Base-by-base conservation (phyloP, 805 yeast species). In the Zygosaccharomyces rouxii region DNA sequence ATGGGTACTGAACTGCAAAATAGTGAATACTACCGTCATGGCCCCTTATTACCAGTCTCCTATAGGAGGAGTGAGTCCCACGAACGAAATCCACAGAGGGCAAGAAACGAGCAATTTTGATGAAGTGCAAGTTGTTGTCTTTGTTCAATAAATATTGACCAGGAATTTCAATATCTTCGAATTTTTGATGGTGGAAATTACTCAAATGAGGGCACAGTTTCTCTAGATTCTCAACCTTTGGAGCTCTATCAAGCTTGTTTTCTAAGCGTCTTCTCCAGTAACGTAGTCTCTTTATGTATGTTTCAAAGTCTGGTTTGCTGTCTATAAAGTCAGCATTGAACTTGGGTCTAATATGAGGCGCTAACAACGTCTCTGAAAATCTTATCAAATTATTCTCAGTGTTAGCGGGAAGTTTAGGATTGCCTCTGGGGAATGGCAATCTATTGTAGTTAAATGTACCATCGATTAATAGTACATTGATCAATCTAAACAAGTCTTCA, bases 111-210 rank as follows among this genome's bases (percentile, higher is more conserved):
- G 89, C 97, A 59, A 94, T 87, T 74, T 94, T 94, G 43, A 89
- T 78, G 65, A 94, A 95, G 66, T 92, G 96, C n/a, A 79, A 68
- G 63, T 88, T 92, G 66, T 78, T 89, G 59, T 92, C 98, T 64
- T 84, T 86, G 65, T 88, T 86, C 71, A 89, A 73, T 62, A 90
- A 71, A 62, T 94, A 94, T 64, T 94, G 99, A 1, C 99, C 99
- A 0, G 99, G 99, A 50, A 94, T 83, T 66, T 94, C 99, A 50
- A 94, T 88, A 43, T 94, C 99, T 66, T 94, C 99, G 63, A 94
- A 94, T 69, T 89, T 92, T 66, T 94, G 98, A 66, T 94, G 96
- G 69, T 94, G 99, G 80, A 95, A 94, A 64, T 90, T 97, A 64
- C 95, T 85, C 66, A 94, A 74, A 58, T 92, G 98, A 13, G 98